Evolutionary conservation across 495 filamentous ascomycete species (phyloP).

Genomic region (Xylaria nigripes): DNA sequence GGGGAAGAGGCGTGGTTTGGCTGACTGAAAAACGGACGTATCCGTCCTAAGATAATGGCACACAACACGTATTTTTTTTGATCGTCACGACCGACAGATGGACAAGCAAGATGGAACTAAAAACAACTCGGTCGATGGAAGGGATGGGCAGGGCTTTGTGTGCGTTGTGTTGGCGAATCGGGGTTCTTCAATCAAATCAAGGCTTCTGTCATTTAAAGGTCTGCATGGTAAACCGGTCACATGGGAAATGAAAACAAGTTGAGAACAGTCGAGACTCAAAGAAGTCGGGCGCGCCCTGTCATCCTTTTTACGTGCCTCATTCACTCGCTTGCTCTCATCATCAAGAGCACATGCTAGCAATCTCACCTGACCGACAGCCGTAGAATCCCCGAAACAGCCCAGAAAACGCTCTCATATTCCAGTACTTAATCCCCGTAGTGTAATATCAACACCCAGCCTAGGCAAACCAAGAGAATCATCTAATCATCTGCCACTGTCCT

Average conservation of each 20-base stretch:
- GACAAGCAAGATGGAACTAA: conserved; percentile 3
- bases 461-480: no score
- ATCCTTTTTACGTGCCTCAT: neutral
- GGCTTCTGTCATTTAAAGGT: conserved; percentile 19
- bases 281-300: no score
- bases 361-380: no score
- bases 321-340: no score
- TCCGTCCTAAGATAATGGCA: neutral
- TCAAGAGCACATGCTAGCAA: no score
- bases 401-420: no score
- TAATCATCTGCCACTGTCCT: no score
- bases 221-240: conserved; percentile 27
- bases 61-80: neutral
- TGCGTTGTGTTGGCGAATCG: conserved; percentile 18
- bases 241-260: conserved; percentile 28
- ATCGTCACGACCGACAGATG: conserved; percentile 5
- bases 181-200: conserved; percentile 18
- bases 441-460: no score
- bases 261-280: conserved; percentile 10
- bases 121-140: conserved; percentile 6
- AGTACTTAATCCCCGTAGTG: no score
- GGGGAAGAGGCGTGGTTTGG: neutral
- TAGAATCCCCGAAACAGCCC: no score
- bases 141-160: conserved; percentile 10
- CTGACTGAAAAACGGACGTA: neutral